phyloP scores from a whole-genome alignment of 306 rosid genomes.

The Pterocarpus macrocarpus region DNA sequence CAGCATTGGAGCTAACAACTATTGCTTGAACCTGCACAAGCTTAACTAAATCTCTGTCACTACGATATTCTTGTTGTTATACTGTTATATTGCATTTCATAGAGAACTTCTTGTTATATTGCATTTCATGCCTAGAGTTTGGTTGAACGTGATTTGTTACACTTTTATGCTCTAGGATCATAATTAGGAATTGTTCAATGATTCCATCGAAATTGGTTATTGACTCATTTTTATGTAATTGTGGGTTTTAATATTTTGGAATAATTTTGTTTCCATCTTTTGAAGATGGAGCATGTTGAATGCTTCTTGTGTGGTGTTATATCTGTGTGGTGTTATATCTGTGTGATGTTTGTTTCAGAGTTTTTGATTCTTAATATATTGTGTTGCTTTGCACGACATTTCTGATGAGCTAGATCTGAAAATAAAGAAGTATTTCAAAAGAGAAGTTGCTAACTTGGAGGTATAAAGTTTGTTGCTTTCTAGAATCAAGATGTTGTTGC shows the following conservation, averaged over 20 bases:
- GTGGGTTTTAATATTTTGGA: not conserved
- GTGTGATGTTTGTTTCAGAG: not conserved
- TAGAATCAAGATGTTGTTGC: not conserved
- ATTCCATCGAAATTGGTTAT: not conserved
- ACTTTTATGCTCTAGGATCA: not conserved
- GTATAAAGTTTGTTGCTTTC: conserved; percentile 48
- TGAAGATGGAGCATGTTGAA: not conserved
- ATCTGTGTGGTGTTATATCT: not conserved
- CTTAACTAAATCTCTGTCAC: no score
- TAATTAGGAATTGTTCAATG: not conserved
- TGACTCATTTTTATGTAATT: not conserved
- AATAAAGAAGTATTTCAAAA: conserved; percentile 80
- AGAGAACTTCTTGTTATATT: not conserved
- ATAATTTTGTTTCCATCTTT: not conserved
- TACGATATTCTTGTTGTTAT: not conserved
- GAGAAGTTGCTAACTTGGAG: conserved; percentile 73
- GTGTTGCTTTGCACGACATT: conserved; percentile 57
- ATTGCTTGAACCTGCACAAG: no score
- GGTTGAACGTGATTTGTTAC: not conserved
- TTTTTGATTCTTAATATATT: not conserved
- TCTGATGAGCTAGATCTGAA: conserved; percentile 65
- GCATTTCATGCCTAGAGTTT: conserved; percentile 1
- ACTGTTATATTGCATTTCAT: not conserved
- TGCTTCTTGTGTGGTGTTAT: not conserved
- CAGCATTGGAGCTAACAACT: no score